Base-by-base conservation (phyloP, 2,329 filamentous ascomycete genomes). In the Samsoniella hepiali region DNA sequence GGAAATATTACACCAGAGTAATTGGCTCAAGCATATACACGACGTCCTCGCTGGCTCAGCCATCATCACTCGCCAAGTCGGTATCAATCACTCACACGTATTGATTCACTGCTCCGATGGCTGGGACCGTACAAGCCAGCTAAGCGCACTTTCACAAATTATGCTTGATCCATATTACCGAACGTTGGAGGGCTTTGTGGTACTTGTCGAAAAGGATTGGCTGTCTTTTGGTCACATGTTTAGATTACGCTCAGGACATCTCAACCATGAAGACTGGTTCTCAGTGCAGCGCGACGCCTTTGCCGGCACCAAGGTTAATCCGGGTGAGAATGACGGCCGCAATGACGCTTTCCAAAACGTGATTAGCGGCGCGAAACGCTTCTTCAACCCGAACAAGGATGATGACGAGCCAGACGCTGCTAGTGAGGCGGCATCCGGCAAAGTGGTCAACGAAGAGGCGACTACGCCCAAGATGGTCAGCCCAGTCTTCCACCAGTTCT, bases 171-270 rank as follows among this genome's bases (percentile, higher is more conserved):
- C 95, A 0, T 97, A 96, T 75, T 99, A 93, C 74, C 87, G 95
- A 58, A 98, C 95, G 0, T 80, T 99, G 57, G 90, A 97, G 69
- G 95, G 95, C 1, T 99, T 98, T 75, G 93, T 98, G 69, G 88
- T 96, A 2, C 80, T 99, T 7, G 84, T 99, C 2, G 95, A 99
- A 76, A 99, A 99, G 74, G 95, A 99, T 72, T 99, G 95, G 91
- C 78, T 99, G 13, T 95, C 94, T 0, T 99, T 97, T 77, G 95
- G 95, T 1, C 94, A 99, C 76, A 97, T 97, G 89, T 99, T 99
- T 77, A 88, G 93, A 62, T 87, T 97, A 70, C 88, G 95, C n/a
- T 91, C 91, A 15, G 95, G 95, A 3, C 90, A 91, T 69, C 78
- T 98, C 62, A 92, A 88, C 71, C 91, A 91, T 67, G 94, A 98